Evolutionary conservation across 225 moss, liverwort and hornwort species (phyloP), one percentile per base, ranked within the genome.

Genomic region (Rhytidiadelphus loreus): DNA sequence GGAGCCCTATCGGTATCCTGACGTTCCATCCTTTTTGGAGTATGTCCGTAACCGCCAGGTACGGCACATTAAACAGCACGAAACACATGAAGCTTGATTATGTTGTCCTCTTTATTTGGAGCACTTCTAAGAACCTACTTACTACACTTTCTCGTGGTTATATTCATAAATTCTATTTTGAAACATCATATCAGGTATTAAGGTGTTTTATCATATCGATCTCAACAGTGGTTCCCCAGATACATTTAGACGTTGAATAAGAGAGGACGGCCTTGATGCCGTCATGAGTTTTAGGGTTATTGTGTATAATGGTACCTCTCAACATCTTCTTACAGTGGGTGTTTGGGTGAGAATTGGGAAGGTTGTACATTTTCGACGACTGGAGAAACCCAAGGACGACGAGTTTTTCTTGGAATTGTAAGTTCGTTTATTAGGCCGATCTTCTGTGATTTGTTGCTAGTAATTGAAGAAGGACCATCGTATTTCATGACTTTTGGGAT

Each of bases 1-100:
- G 83, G 93, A 90, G 86, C 55, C 74, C 0, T 73, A 81, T 83
- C 91, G 91, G 69, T 94, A 92, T 79, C 95, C 95, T 65, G 94
- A 95, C 57, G 93, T 94, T 60, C 95, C 95, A 46, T 90, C 93
- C 25, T 96, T 93, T 86, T 71, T 94, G 93, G 94, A 95, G 90
- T 95, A 95, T 74, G 91, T 92, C n/a, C 93, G 93, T 90, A 97
- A 97, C 85, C 94, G 97, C 43, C 97, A 98, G 95, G 97, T 95
- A 87, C 56, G 81, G 55, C 79, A 86, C 46, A 74, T 64, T 19
- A 70, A 83, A 23, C 39, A 39, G 33, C 22, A 57, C 52, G 60
- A 86, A 85, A 32, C 85, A 82, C 37, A 71, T 84, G 50, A 85
- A 78, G 26, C 60, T 71, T 88, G 10, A 81, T n/a, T 44, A 68